phyloP scores from a whole-genome alignment of 83 land plant species.

The Diphasiastrum complanatum region DNA sequence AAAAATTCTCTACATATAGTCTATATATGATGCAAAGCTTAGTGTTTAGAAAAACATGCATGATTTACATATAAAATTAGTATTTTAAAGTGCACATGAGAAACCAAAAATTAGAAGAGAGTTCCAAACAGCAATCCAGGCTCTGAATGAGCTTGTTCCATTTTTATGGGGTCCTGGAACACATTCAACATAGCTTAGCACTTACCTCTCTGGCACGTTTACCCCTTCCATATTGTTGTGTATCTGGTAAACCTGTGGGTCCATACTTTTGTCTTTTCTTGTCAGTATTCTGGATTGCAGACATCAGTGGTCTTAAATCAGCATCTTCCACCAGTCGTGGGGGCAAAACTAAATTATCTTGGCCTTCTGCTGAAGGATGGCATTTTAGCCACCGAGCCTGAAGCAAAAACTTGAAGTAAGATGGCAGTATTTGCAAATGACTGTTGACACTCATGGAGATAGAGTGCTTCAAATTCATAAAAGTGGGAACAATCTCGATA shows the following conservation, averaged over 20 bases:
- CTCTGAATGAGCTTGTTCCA: too few relatives aligned
- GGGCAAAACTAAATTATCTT: conserved; percentile 34
- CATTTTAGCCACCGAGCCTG: conserved; percentile 64
- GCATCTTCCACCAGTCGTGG: conserved; percentile 81
- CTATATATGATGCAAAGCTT: too few relatives aligned
- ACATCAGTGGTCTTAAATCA: conserved; percentile 56
- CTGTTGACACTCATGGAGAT: neutral
- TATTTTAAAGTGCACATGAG: too few relatives aligned
- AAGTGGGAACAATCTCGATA: neutral
- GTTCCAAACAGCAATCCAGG: too few relatives aligned
- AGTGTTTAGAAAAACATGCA: too few relatives aligned
- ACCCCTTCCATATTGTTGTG: conserved; percentile 90
- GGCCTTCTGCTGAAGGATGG: conserved; percentile 18
- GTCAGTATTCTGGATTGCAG: conserved; percentile 61
- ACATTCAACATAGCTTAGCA: conserved; percentile 9
- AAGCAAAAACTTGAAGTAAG: neutral
- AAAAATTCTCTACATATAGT: too few relatives aligned
- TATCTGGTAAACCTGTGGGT: conserved; percentile 44
- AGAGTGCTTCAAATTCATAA: too few relatives aligned
- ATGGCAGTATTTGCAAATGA: neutral
- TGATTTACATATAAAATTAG: too few relatives aligned
- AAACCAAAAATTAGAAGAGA: too few relatives aligned
- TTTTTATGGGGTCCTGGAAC: too few relatives aligned
- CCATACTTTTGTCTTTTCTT: conserved; percentile 45
- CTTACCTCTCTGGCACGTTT: conserved; percentile 93